Evolutionary conservation across 2,329 filamentous ascomycete genomes (phyloP), one percentile per base, ranked within the genome.

Genomic region (Colletotrichum tropicicola): DNA sequence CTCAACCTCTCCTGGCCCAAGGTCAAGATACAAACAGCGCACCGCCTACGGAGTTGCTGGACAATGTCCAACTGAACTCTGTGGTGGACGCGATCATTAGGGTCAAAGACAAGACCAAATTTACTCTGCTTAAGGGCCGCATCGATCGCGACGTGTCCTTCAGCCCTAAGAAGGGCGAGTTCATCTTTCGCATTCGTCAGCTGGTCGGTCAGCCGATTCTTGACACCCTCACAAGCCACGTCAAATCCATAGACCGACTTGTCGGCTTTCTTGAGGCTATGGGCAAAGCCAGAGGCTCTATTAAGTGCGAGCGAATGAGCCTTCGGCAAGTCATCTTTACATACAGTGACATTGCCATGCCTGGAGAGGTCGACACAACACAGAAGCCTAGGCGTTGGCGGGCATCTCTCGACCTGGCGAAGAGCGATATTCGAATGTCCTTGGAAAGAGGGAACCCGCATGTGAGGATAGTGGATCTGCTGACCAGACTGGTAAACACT

Each of bases 211-310:
- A 82, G 45, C 81, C 88, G 1, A 82, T 91, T 13, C 75, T 93
- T 4, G 81, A 84, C 4, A 78, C 82, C n/a, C 81, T 94, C 19
- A 80, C 83, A 66, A 80, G 84, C 53, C 84, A 89, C 27, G 80
- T 94, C 47, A 85, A 87, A 69, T 86, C 89, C 12, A 86, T 96
- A 61, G 88, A 92, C 71, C 87, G 90, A 19, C 83, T 96, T 27
- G 89, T 93, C 39, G 85, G 86, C 44, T 92, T 92, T 71, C 82
- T 93, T 25, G 85, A 89, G 45, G 88, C 90, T 1, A 85, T 94
- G 67, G 81, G 87, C 58, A 80, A 82, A 67, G 82, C 86, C 68
- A 80, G 81, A 48, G 82, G 82, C 15, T 82, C 84, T 54, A 84
- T 92, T 35, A 79, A 80, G 44, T 85, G 86, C 72, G 84, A 89